Conservation (phyloP, 129 eudicot species). For the Tanacetum coccineum region DNA sequence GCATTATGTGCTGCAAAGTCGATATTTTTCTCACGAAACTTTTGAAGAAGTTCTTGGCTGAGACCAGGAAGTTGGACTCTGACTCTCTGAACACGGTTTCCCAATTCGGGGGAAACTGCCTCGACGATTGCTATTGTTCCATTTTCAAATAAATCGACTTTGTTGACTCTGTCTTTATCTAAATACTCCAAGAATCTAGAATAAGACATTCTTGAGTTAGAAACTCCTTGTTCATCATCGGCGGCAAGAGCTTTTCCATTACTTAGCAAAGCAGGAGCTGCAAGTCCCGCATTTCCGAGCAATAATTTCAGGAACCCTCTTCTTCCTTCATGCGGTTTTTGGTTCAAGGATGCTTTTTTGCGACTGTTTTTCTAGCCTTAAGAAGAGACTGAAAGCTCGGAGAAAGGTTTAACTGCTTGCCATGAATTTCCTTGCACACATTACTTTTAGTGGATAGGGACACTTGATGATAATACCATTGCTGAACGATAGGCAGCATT, state of each 20-base stretch:
- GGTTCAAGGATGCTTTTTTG: constrained; percentile 60
- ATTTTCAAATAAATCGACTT: constrained; percentile 86
- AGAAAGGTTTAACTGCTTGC: constrained; percentile 37
- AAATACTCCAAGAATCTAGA: constrained; percentile 90
- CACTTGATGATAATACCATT: no score
- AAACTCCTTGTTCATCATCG: constrained; percentile 81
- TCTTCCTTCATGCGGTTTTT: constrained; percentile 55
- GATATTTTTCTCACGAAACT: constrained; percentile 86
- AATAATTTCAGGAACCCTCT: constrained; percentile 73
- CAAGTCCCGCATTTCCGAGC: constrained; percentile 61
- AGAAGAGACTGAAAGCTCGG: constrained; percentile 42
- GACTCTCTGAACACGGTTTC: constrained; percentile 92
- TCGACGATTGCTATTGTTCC: constrained; percentile 97
- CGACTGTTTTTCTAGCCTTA: constrained; percentile 38
- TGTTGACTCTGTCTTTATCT: constrained; percentile 84
- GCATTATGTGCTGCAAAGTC: constrained; percentile 99
- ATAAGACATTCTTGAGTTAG: constrained; percentile 98
- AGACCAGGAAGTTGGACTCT: constrained; percentile 98
- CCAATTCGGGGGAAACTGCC: constrained; percentile 95
- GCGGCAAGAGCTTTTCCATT: constrained; percentile 56
- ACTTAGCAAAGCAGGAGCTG: constrained; percentile 57
- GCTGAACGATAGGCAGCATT: constrained; percentile 90
- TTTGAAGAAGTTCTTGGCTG: constrained; percentile 94
- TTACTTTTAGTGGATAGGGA: constrained; percentile 47
- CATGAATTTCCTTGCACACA: constrained; percentile 40